A percentile compares a stretch with the other conserved stretches of the same genome.
Conservation (phyloP, 2,329 filamentous ascomycete species). For the Aspergillus udagawae region DNA sequence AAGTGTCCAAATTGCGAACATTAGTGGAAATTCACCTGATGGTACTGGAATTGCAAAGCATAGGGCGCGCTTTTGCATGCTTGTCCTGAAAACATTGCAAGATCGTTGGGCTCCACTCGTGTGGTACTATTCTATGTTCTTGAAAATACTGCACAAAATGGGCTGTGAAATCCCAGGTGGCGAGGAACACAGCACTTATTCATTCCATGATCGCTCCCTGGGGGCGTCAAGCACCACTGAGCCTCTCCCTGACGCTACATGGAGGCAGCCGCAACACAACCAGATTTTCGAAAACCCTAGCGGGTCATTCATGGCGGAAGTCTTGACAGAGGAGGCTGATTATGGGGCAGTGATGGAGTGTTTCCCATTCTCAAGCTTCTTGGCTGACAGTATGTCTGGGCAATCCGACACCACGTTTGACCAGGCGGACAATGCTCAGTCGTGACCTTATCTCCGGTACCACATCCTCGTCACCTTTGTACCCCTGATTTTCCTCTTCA, state of each 20-base stretch:
- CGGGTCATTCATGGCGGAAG: not conserved
- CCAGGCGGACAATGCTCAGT: not conserved
- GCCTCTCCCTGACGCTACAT: not conserved
- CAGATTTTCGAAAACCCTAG: not conserved
- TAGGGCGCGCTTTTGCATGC: conserved; percentile 8
- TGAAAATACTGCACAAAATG: not conserved
- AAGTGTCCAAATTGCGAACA: conserved; percentile 3
- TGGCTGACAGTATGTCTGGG: not conserved
- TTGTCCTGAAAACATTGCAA: conserved; percentile 1
- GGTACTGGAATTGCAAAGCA: conserved; percentile 3
- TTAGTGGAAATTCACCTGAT: not conserved
- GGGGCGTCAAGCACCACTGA: not conserved
- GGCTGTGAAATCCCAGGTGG: conserved; percentile 1
- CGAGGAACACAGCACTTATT: not conserved
- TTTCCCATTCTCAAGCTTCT: not conserved
- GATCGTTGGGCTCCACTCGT: conserved; percentile 4
- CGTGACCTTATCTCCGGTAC: conserved; percentile 33
- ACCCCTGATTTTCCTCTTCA: conserved; percentile 69
- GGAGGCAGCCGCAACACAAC: not conserved
- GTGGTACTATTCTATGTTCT: conserved; percentile 5
- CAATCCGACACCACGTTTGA: not conserved
- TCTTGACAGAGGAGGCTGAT: not conserved
- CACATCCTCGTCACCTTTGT: conserved; percentile 50
- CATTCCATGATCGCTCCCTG: not conserved
- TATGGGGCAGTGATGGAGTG: not conserved